Evolutionary conservation across 208 protist genomes (phyloP).

Genomic region (Trypanosoma conorhini): DNA sequence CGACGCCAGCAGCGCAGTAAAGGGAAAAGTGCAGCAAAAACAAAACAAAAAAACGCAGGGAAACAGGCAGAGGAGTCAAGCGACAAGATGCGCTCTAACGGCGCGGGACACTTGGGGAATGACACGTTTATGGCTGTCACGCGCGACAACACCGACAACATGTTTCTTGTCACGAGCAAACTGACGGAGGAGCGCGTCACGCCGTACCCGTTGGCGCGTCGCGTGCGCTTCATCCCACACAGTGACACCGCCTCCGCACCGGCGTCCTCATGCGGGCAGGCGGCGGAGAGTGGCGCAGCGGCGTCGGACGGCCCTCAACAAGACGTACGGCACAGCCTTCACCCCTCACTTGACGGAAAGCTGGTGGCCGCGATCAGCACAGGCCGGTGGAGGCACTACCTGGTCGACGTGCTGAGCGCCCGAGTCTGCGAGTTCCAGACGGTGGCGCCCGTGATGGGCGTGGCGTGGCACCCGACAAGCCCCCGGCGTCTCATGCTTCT

Average conservation of each 20-base stretch:
- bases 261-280: too few relatives aligned
- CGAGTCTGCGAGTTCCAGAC: slow-evolving; percentile 63
- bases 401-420: slow-evolving; percentile 51
- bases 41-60: slow-evolving; percentile 10
- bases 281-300: not conserved
- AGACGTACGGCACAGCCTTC: slow-evolving; percentile 43
- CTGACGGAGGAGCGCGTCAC: slow-evolving; percentile 47
- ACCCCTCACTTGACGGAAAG: slow-evolving; percentile 52
- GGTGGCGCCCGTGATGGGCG: slow-evolving; percentile 48
- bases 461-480: slow-evolving; percentile 61
- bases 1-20: not conserved
- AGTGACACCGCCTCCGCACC: not conserved
- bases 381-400: slow-evolving; percentile 46
- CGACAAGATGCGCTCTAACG: slow-evolving; percentile 72
- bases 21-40: slow-evolving; percentile 21
- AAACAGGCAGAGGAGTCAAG: not conserved
- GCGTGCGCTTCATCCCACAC: slow-evolving; percentile 23
- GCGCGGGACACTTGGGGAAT: slow-evolving; percentile 77
- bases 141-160: slow-evolving; percentile 36
- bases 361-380: slow-evolving; percentile 65
- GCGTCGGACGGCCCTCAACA: not conserved
- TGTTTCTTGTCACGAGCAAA: slow-evolving; percentile 64
- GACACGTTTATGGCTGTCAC: slow-evolving; percentile 71
- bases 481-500: slow-evolving; percentile 52
- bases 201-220: slow-evolving; percentile 36